Evolutionary conservation across 495 filamentous ascomycete species (phyloP).

Genomic region (Halenospora varia): DNA sequence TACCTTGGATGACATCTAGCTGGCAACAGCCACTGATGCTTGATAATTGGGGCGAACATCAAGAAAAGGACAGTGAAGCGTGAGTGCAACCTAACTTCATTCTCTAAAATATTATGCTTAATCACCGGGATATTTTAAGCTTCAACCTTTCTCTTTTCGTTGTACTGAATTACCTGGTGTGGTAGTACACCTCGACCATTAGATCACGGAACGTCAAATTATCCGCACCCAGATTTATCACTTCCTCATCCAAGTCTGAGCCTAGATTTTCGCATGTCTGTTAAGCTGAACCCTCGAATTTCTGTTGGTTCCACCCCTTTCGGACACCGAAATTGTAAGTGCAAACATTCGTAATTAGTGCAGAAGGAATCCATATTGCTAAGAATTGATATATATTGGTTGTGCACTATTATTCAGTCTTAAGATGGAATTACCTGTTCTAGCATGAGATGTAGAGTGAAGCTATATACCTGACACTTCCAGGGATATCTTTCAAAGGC

Average conservation of each 20-base stretch:
- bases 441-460: background rate
- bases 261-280: constrained; percentile 58
- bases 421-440: background rate
- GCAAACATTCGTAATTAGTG: background rate
- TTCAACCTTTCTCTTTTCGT: background rate
- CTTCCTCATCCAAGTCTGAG: constrained; percentile 42
- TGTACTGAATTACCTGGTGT: background rate
- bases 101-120: background rate
- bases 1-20: constrained; percentile 5
- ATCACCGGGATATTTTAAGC: background rate
- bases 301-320: constrained; percentile 48
- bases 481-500: constrained; percentile 48
- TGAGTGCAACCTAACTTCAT: background rate
- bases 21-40: constrained; percentile 1
- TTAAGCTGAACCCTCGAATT: constrained; percentile 54
- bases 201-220: background rate
- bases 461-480: background rate
- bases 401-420: background rate
- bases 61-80: constrained; percentile 4
- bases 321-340: constrained; percentile 49
- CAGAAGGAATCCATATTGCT: background rate
- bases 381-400: background rate
- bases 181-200: constrained; percentile 13
- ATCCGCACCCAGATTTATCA: constrained; percentile 19
- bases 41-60: background rate